Evolutionary conservation across 495 filamentous ascomycete genomes (phyloP).

Genomic region (Collariella sp.): DNA sequence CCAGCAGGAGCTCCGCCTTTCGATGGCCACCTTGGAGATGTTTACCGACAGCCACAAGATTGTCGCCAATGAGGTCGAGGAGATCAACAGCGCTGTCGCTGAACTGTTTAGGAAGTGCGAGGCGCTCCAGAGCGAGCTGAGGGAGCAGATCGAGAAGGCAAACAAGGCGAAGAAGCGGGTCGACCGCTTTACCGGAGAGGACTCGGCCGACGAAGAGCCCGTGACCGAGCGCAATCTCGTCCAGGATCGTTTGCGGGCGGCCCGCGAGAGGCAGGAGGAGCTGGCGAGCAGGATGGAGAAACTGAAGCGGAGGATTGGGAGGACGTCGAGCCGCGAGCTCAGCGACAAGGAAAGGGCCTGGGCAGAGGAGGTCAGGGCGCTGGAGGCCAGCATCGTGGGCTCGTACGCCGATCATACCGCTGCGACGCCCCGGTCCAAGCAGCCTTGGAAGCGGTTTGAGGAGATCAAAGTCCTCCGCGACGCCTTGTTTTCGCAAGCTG

Average conservation of each 20-base stretch:
- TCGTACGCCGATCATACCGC: constrained; percentile 16
- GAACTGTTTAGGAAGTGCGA: constrained; percentile 76
- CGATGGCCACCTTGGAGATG: constrained; percentile 62
- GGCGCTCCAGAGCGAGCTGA: constrained; percentile 60
- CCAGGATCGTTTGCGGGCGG: constrained; percentile 51
- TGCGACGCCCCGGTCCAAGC: constrained; percentile 24
- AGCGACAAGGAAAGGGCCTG: constrained; percentile 67
- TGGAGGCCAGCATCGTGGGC: constrained; percentile 39
- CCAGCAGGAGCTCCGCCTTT: constrained; percentile 65
- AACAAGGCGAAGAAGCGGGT: constrained; percentile 59
- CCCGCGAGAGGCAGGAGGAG: constrained; percentile 49
- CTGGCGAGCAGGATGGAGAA: constrained; percentile 56
- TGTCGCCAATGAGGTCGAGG: constrained; percentile 62
- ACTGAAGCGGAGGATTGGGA: constrained; percentile 50
- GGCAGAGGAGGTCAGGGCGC: constrained; percentile 51
- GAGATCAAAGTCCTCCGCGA: constrained; percentile 38
- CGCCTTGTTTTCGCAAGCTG: constrained; percentile 45
- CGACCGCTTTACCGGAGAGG: constrained; percentile 56
- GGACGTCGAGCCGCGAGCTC: constrained; percentile 52
- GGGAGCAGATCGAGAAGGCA: constrained; percentile 59
- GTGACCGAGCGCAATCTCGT: constrained; percentile 45
- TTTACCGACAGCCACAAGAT: constrained; percentile 70
- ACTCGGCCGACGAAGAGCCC: constrained; percentile 38
- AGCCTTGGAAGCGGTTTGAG: constrained; percentile 40
- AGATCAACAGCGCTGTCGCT: constrained; percentile 62